Base-by-base conservation (phyloP, 306 rosid genomes). In the Dalbergia cochinchinensis region DNA sequence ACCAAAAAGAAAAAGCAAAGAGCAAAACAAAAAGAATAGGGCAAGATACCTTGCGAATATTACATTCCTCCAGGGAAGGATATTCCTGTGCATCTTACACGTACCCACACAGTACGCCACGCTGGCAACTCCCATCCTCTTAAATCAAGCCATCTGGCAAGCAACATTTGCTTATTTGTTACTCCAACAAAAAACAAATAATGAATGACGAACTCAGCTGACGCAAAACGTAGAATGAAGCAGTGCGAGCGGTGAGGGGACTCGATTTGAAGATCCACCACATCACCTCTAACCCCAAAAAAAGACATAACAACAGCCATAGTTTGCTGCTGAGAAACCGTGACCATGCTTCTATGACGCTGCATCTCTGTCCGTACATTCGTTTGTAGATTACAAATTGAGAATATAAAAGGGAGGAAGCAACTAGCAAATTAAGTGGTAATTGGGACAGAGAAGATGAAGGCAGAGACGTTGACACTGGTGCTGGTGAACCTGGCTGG, bases 401-500 rank as follows among this genome's bases (percentile, higher is more conserved):
- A 7, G 8, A 9, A 7, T 7, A 42, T 10, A 26, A 45, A 10
- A 22, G 31, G 65, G 12, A 11, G 8, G n/a, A 1, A 26, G 31
- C 31, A 26, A 26, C 31, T 26, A 2, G 19, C 47, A 18, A 14
- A 58, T 20, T n/a, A 37, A 53, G 51, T 14, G 4, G 50, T 37
- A 37, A 37, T 37, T 37, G 41, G 41, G 5, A 37, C 5, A 37
- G 41, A 37, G 50, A 44, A 58, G 66, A 90, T 95, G 97, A 90
- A 88, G 87, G 74, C 83, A 50, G 96, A 89, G 84, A 85, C 88
- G 78, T 31, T 83, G 75, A 90, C 99, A 6, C 81, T 95, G 64
- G 69, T 95, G 13, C 88, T 95, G 83, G 97, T 95, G 35, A 95
- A 95, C 83, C 85, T 95, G 19, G 98, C 98, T 0, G 96, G 92